Conservation (phyloP, 73 alveolate species). For the Stentor roeselii region DNA sequence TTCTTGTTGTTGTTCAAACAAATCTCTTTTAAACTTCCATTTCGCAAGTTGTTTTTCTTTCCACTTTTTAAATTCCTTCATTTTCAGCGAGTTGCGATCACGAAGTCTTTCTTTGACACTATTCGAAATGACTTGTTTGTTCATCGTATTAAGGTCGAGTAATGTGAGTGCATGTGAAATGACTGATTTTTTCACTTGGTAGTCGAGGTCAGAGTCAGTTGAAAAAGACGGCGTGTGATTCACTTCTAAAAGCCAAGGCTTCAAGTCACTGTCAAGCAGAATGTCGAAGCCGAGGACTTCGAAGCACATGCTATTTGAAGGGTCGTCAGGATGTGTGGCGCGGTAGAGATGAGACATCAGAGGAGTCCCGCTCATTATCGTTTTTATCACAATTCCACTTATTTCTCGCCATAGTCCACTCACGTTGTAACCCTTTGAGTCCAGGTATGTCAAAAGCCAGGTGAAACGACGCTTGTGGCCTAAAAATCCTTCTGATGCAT, state of each 20-base stretch:
- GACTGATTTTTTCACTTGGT: conserved; percentile 45
- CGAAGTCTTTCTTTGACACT: conserved; percentile 37
- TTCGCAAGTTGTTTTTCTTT: neutral
- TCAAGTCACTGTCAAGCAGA: conserved; percentile 46
- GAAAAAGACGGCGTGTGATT: conserved; percentile 72
- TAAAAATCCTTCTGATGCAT: conserved; percentile 38
- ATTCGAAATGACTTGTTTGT: conserved; percentile 46
- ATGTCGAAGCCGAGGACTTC: conserved; percentile 67
- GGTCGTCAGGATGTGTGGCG: conserved; percentile 57
- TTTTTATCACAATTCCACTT: conserved; percentile 53
- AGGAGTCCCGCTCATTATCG: conserved; percentile 55
- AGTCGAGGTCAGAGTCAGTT: conserved; percentile 66
- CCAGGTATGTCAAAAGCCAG: neutral
- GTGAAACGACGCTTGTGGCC: conserved; percentile 29
- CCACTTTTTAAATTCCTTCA: conserved; percentile 11
- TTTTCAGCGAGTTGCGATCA: neutral
- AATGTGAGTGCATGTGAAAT: conserved; percentile 56
- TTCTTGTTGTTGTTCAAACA: conserved; percentile 7
- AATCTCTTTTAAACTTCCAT: neutral
- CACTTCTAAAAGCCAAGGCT: conserved; percentile 73
- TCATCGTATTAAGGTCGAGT: conserved; percentile 31
- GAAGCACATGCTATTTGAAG: conserved; percentile 59
- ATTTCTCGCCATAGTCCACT: conserved; percentile 50
- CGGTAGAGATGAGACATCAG: conserved; percentile 56
- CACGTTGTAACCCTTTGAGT: conserved; percentile 38